Evolutionary conservation across 768 basidiomycete genomes (phyloP), one percentile per base, ranked within the genome.

Genomic region (Gymnopilus junonius): DNA sequence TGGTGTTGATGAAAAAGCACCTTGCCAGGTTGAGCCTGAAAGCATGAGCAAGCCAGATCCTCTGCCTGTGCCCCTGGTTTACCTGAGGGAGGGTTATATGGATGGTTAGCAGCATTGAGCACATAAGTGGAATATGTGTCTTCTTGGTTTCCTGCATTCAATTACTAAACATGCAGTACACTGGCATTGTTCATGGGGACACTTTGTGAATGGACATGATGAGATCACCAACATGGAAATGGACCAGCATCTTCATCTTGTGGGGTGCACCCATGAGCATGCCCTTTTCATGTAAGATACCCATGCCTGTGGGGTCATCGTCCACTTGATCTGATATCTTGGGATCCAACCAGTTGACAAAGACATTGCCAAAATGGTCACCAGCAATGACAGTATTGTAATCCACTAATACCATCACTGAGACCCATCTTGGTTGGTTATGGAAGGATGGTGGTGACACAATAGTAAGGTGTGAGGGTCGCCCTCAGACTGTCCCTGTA

Each of bases 241-340:
- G 96, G 35, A 90, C 84, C 35, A 98, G 77, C 83, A 98, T 82
- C 65, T 87, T 82, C 21, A 95, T 95, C 79, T 99, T 98, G 81
- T 99, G 93, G 12, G 97, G 94, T 4, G 97, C 95, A 55, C 97
- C 97, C 92, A 95, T 97, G 58, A 98, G 82, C 56, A 91, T 79
- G 8, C 89, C 87, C 76, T 98, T 98, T 75, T 99, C 97, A 74
- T 99, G 97, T 57, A 99, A 75, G 69, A 99, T 94, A 23, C 95
- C 94, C 0, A 96, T 95, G 48, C 97, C 97, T 0, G 95, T 97
- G 4, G 97, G 97, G 72, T 99, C 97, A 61, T 99, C 97, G 73
- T 99, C 97, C 12, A 99, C 94, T 70, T 93, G 91, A 8, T 95
- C 90, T 2, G 94, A 94, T 10, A 97, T 83, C 69, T 91, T 90